Conservation (phyloP, 2,329 filamentous ascomycete species). For the Aschersonia sp. region DNA sequence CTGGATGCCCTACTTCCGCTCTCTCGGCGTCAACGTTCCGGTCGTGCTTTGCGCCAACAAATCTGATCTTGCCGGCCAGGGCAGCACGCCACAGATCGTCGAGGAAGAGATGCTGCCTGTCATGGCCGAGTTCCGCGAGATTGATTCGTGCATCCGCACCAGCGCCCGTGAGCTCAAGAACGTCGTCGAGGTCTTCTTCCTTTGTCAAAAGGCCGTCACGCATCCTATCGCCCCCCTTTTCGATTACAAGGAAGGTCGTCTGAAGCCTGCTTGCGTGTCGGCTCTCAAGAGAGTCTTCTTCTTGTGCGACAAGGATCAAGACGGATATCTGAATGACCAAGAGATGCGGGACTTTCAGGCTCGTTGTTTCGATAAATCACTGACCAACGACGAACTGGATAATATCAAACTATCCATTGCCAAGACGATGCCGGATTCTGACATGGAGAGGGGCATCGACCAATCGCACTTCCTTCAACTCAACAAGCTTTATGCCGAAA, state of each 20-base stretch:
- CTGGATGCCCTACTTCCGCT: conserved; percentile 97
- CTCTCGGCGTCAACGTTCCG: conserved; percentile 94
- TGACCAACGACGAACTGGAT: conserved; percentile 67
- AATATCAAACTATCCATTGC: conserved; percentile 85
- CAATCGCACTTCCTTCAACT: conserved; percentile 73
- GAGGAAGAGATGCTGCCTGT: conserved; percentile 97
- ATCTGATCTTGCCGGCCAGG: conserved; percentile 68
- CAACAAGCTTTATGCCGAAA: conserved; percentile 94
- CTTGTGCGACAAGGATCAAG: conserved; percentile 89
- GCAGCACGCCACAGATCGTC: conserved; percentile 68
- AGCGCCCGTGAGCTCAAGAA: conserved; percentile 87
- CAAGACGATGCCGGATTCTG: conserved; percentile 48
- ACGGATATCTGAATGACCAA: conserved; percentile 77
- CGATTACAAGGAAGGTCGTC: conserved; percentile 78
- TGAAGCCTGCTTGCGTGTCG: conserved; percentile 81
- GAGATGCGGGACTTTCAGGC: conserved; percentile 86
- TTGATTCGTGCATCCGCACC: conserved; percentile 92
- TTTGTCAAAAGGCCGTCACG: conserved; percentile 96
- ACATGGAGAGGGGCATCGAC: conserved; percentile 60
- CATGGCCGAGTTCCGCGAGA: conserved; percentile 98
- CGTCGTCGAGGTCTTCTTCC: conserved; percentile 91
- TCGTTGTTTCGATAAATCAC: conserved; percentile 80
- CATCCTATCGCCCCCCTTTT: conserved; percentile 94
- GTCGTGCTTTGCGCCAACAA: conserved; percentile 97
- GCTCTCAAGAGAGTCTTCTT: conserved; percentile 89